Conservation (phyloP, 1,284 basidiomycete genomes). For the Cronartium quercuum region DNA sequence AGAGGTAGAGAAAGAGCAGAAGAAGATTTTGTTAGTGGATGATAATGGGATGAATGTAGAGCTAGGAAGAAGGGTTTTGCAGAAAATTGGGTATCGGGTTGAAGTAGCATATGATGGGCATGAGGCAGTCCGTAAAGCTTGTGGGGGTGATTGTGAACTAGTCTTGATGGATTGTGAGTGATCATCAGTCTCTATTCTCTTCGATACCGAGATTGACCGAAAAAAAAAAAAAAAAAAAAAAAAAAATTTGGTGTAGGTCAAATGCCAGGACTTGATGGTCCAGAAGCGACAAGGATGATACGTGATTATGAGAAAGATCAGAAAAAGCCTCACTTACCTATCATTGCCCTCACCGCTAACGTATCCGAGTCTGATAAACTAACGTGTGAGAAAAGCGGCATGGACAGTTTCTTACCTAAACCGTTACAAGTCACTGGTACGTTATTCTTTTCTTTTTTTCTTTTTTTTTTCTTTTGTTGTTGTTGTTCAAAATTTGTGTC, state of each 20-base stretch:
- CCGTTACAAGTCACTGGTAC: slow-evolving; percentile 26
- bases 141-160: slow-evolving; percentile 3
- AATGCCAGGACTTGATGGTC: slow-evolving; percentile 32
- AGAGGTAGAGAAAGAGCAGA: background rate
- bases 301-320: slow-evolving; percentile 7
- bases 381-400: slow-evolving; percentile 20
- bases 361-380: slow-evolving; percentile 23
- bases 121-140: slow-evolving; percentile 23
- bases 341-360: slow-evolving; percentile 34
- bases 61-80: slow-evolving; percentile 19
- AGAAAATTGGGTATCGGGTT: slow-evolving; percentile 19
- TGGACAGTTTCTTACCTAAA: slow-evolving; percentile 35
- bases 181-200: background rate
- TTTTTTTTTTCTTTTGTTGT: background rate
- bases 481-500: background rate
- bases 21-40: slow-evolving; percentile 34
- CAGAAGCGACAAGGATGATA: slow-evolving; percentile 15
- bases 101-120: slow-evolving; percentile 18
- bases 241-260: slow-evolving; percentile 3
- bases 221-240: background rate
- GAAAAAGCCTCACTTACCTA: background rate
- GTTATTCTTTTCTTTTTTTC: background rate
- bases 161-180: slow-evolving; percentile 36
- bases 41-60: slow-evolving; percentile 29
- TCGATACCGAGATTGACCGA: background rate